A percentile compares a stretch with the other conserved stretches of the same genome.
Conservation (phyloP, 164 flowering plant species). For the Berberis vulgaris region DNA sequence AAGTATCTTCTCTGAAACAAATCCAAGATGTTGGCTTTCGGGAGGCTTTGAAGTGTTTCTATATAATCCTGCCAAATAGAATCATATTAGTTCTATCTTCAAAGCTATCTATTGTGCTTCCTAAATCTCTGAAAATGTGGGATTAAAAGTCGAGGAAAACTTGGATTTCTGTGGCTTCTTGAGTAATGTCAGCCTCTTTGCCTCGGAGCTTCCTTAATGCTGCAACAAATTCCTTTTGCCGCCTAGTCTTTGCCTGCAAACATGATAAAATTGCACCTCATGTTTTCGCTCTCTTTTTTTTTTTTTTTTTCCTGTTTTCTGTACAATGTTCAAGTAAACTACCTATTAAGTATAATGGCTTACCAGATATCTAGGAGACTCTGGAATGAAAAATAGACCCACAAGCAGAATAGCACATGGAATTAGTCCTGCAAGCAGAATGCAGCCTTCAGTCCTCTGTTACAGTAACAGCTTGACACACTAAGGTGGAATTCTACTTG, state of each 20-base stretch:
- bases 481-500: too few relatives aligned
- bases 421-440: conserved; percentile 42
- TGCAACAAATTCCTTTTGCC: conserved; percentile 16
- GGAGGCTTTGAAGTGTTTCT: conserved; percentile 53
- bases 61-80: conserved; percentile 56
- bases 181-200: conserved; percentile 20
- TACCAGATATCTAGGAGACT: conserved; percentile 98
- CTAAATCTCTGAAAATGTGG: neutral
- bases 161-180: conserved; percentile 27
- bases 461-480: neutral
- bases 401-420: conserved; percentile 57
- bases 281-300: neutral
- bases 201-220: conserved; percentile 27
- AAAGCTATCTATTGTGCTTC: neutral
- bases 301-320: neutral
- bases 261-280: neutral
- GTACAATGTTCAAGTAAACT: neutral
- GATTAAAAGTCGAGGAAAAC: conserved; percentile 8
- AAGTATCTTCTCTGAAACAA: conserved; percentile 67
- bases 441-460: neutral
- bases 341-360: neutral
- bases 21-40: conserved; percentile 58
- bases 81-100: conserved; percentile 3
- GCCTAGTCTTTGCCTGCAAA: conserved; percentile 26
- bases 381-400: conserved; percentile 75